Base-by-base conservation (phyloP, 768 basidiomycete species). In the Lactarius trivialis region DNA sequence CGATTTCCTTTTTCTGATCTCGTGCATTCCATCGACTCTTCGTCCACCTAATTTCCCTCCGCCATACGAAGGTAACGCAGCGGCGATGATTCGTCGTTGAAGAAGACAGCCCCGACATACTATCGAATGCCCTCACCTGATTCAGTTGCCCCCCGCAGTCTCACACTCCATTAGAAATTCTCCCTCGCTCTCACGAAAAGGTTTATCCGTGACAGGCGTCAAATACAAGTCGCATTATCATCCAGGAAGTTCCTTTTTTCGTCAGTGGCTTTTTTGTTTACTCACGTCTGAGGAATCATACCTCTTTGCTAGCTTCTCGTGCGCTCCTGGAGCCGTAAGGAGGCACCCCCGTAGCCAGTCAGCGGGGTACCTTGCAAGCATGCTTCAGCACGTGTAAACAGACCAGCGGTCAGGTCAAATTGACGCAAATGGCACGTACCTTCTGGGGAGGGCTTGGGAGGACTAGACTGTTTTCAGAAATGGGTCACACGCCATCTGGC, bases 201-300 rank as follows among this genome's bases (percentile, higher is more conserved):
- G 51, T 51, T 48, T 51, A 50, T 43, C 63, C 15, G n/a, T 51
- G 37, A 64, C 55, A 51, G 37, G 32, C 24, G 37, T 56, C 36
- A 39, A 63, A 21, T 33, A 7, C n/a, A 32, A 24, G 9, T 34
- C 21, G 14, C 41, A 37, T 37, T 45, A 30, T 58, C 14, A 2
- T 58, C 26, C 45, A 39, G 11, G 30, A 49, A 30, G 24, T 50
- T 50, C 12, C 28, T 49, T 28, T 55, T 63, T 58, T 36, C 26
- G 24, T 41, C 53, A 11, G 45, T 54, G 33, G 33, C 30, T 17
- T 41, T 37, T 17, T 41, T 37, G 24, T 32, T 45, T 52, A 15
- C 30, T 32, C 11, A 30, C 50, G 15, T 28, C 14, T 30, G 50
- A 32, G 30, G 50, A 17, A 3, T 9, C 7, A 6, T 24, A 12